phyloP scores from a whole-genome alignment of 306 rosid genomes.

The Gillenia trifoliata region DNA sequence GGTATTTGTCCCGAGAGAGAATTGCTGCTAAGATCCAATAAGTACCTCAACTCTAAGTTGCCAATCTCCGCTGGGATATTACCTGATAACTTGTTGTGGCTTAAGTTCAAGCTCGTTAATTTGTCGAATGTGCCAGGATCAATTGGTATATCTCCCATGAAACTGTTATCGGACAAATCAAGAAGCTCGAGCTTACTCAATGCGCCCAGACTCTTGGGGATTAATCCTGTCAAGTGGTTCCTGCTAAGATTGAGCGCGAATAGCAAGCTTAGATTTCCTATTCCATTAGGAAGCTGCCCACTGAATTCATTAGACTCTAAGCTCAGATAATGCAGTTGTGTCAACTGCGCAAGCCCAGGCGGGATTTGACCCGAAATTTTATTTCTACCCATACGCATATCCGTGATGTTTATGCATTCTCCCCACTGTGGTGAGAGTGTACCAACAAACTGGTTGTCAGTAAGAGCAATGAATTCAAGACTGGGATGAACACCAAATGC shows the following conservation, averaged over 20 bases:
- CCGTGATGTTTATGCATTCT: constrained; percentile 37
- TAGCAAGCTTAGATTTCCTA: constrained; percentile 39
- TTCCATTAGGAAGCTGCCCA: constrained; percentile 43
- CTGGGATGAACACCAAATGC: constrained; percentile 23
- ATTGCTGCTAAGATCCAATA: constrained; percentile 64
- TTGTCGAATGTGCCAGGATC: constrained; percentile 18
- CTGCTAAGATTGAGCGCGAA: constrained; percentile 38
- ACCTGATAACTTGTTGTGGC: constrained; percentile 47
- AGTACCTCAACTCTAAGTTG: constrained; percentile 31
- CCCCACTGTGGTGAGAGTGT: constrained; percentile 52
- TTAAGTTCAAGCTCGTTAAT: constrained; percentile 41
- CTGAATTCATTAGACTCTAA: constrained; percentile 38
- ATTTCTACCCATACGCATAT: constrained; percentile 39
- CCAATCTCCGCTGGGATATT: constrained; percentile 49
- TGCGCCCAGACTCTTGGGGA: constrained; percentile 24
- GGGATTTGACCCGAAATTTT: constrained; percentile 58
- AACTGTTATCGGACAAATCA: constrained; percentile 48
- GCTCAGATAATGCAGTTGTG: constrained; percentile 22
- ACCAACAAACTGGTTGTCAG: constrained; percentile 44
- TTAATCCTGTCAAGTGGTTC: constrained; percentile 45
- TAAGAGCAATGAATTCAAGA: constrained; percentile 19
- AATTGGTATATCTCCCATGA: constrained; percentile 42
- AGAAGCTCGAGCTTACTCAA: constrained; percentile 27
- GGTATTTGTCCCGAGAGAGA: constrained; percentile 48
- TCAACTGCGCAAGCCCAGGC: constrained; percentile 37